Evolutionary conservation across 169 alveolate species (phyloP).

Genomic region (Plasmodium yoelii): DNA sequence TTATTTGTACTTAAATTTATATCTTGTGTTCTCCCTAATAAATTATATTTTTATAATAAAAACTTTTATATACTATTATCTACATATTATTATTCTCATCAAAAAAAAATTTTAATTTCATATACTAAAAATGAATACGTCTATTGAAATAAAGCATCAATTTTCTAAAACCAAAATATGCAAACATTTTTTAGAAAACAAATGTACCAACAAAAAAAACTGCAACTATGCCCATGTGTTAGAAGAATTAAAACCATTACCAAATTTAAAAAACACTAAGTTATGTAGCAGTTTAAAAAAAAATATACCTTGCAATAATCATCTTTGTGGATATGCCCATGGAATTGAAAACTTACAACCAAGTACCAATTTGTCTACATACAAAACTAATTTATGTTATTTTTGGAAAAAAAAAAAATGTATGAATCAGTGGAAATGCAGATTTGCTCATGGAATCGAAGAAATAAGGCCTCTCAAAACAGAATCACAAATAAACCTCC

Average conservation of each 20-base stretch:
- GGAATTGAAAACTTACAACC: conserved; percentile 57
- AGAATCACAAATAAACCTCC: neutral
- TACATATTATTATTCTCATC: no score
- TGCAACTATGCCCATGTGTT: conserved; percentile 62
- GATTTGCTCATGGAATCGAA: conserved; percentile 74
- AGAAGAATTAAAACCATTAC: conserved; percentile 67
- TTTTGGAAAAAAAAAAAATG: conserved; percentile 72
- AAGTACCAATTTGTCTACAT: conserved; percentile 50
- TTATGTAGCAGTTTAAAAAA: conserved; percentile 51
- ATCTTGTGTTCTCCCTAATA: no score
- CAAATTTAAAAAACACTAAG: conserved; percentile 57
- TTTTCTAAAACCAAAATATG: conserved; percentile 67
- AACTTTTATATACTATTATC: no score
- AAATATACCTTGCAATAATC: conserved; percentile 40
- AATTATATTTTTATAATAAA: no score
- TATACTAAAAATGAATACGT: conserved; percentile 22
- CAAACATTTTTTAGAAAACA: conserved; percentile 39
- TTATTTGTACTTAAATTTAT: no score
- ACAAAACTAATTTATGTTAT: conserved; percentile 62
- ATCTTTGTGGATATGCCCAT: conserved; percentile 68
- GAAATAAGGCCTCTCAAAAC: conserved; percentile 59
- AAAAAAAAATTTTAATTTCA: no score
- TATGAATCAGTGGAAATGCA: conserved; percentile 63
- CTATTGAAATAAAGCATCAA: conserved; percentile 51
- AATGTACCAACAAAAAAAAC: conserved; percentile 35